These are phyloP conservation scores for Amanita polypyramis DNA, from an alignment of 768 basidiomycete species.

Conservation along the genomic window DNA sequence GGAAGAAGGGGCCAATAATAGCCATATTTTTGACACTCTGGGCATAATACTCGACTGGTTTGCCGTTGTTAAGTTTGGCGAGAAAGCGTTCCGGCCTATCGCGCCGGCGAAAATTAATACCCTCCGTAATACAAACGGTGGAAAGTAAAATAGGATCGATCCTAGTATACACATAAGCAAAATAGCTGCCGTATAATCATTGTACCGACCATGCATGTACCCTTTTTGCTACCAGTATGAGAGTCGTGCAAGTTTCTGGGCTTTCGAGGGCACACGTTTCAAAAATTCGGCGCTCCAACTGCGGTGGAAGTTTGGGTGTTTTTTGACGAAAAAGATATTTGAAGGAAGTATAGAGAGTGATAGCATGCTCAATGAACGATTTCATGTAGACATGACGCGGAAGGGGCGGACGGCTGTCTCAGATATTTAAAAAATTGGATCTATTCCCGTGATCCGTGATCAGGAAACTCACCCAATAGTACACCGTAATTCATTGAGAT, in stretches of 20 bases:
- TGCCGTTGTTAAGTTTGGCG: conserved; percentile 9
- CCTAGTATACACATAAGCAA: conserved; percentile 7
- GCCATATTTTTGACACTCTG: conserved; percentile 13
- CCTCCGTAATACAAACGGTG: conserved; percentile 8
- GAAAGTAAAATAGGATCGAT: conserved; percentile 12
- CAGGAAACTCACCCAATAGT: conserved; percentile 7
- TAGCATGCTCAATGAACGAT: conserved; percentile 4
- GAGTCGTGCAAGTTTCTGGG: conserved; percentile 10
- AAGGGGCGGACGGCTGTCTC: conserved; percentile 8
- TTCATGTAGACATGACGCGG: conserved; percentile 8
- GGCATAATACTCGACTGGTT: conserved; percentile 12
- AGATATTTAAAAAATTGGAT: conserved; percentile 2
- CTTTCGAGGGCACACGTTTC: conserved; percentile 10
- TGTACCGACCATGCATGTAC: conserved; percentile 10
- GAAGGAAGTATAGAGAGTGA: not conserved
- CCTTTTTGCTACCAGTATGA: conserved; percentile 11
- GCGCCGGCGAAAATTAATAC: conserved; percentile 2
- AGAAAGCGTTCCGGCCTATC: conserved; percentile 6
- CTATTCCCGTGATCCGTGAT: not conserved
- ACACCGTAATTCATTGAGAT: conserved; percentile 9
- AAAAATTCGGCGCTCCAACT: conserved; percentile 11
- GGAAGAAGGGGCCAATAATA: conserved; percentile 3
- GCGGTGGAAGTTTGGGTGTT: not conserved
- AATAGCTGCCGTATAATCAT: not conserved
- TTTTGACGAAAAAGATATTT: conserved; percentile 2